Conservation (phyloP, 495 filamentous ascomycete species). For the Clohesyomyces aquaticus region DNA sequence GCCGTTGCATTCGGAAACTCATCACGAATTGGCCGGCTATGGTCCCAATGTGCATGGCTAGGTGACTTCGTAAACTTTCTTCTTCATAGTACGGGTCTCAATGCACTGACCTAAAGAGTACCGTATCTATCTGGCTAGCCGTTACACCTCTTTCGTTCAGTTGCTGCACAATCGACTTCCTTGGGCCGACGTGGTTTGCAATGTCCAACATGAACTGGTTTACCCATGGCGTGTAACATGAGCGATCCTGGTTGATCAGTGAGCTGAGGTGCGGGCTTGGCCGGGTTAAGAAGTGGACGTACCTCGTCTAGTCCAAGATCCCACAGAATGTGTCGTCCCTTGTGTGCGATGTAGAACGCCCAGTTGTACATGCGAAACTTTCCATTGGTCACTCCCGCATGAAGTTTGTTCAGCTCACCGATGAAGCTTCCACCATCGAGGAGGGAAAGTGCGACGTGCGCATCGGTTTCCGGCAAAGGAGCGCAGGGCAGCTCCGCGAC, state of each 20-base stretch:
- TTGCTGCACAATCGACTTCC: conserved; percentile 26
- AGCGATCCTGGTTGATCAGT: conserved; percentile 25
- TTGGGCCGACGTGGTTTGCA: conserved; percentile 36
- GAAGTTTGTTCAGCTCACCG: conserved; percentile 24
- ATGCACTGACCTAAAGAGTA: conserved; percentile 32
- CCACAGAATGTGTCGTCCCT: conserved; percentile 35
- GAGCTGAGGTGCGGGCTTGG: background rate
- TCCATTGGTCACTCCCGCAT: conserved; percentile 23
- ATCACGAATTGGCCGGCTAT: conserved; percentile 34
- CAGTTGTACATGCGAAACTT: conserved; percentile 38
- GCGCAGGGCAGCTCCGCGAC: conserved; percentile 14
- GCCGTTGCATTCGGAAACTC: conserved; percentile 37
- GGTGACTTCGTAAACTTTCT: background rate
- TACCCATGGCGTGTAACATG: conserved; percentile 37
- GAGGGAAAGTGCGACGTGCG: conserved; percentile 25
- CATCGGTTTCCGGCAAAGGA: conserved; percentile 29
- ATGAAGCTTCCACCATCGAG: conserved; percentile 39
- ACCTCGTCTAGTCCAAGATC: conserved; percentile 35
- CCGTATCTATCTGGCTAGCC: conserved; percentile 28
- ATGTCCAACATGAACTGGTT: conserved; percentile 29
- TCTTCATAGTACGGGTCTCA: background rate
- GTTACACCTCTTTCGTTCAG: conserved; percentile 21
- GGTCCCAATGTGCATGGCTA: conserved; percentile 40
- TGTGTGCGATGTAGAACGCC: conserved; percentile 35
- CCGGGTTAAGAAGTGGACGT: conserved; percentile 11